Base-by-base conservation (phyloP, 352 stramenopile genomes). In the Saprolegnia parasitica region DNA sequence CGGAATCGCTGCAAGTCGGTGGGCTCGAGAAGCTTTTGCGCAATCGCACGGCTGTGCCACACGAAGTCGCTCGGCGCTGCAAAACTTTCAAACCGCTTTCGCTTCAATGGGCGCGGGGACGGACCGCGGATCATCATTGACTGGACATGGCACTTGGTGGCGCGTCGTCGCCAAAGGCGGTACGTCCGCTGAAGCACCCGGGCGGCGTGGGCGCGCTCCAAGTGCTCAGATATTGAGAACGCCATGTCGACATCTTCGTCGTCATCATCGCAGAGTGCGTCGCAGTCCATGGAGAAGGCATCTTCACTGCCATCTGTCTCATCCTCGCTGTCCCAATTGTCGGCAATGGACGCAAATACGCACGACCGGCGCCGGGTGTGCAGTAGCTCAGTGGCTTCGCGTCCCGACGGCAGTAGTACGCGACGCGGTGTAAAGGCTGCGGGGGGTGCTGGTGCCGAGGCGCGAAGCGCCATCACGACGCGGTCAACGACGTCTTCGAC, bases 231-330 rank as follows among this genome's bases (percentile, higher is more conserved):
- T 49, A 49, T 49, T 67, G 37, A 39, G 21, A 15, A 13, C 15
- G 29, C 37, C 58, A 54, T 49, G 37, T 55, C 42, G 45, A 21
- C 37, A 49, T 29, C n/a, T 26, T 60, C 47, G 15, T 61, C 62
- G 0, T 57, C 46, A 16, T 57, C 46, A 21, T 37, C 37, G 40
- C 23, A 21, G 5, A 39, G n/a, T 11, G 15, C 16, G 13, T 60
- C 52, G n/a, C 52, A 60, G n/a, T 60, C 35, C 24, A 60, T 35
- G 1, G 52, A 40, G 35, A 60, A 60, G 24, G 26, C 42, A 18
- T 46, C 63, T 70, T 70, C 63, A 39, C 63, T 70, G 29, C 63
- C 63, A 21, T 70, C 63, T 5, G 63, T 70, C 26, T 70, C 63
- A 18, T 63, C 6, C 15, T 70, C 63, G 49, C 63, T 70, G 54